Conservation (phyloP, 495 filamentous ascomycete species). For the Neurospora sp. region DNA sequence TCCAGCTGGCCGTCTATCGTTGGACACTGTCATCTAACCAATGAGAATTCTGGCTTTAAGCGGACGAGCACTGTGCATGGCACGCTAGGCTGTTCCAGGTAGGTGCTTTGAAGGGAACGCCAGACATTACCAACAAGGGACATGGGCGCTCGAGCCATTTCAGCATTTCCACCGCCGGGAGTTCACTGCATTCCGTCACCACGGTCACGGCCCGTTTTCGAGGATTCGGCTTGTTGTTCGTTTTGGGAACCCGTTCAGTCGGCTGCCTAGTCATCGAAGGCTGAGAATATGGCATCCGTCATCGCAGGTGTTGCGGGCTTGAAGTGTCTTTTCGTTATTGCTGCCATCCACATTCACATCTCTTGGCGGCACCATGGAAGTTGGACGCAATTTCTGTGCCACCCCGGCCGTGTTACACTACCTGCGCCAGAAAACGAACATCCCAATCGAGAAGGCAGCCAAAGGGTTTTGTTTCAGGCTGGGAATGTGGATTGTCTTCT, state of each 20-base stretch:
- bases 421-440: not conserved
- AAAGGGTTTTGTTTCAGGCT: not conserved
- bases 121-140: not conserved
- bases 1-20: not conserved
- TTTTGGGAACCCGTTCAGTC: not conserved
- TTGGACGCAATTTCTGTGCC: not conserved
- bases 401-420: not conserved
- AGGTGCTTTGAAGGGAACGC: conserved; percentile 24
- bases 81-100: conserved; percentile 28
- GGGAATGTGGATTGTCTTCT: not conserved
- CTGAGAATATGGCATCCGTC: not conserved
- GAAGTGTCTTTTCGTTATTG: not conserved
- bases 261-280: not conserved
- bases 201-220: not conserved
- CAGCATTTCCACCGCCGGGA: not conserved
- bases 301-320: not conserved
- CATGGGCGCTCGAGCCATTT: not conserved
- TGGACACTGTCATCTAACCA: not conserved
- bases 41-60: not conserved
- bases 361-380: not conserved
- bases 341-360: not conserved
- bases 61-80: conserved; percentile 10
- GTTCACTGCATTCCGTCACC: not conserved
- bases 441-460: conserved; percentile 4
- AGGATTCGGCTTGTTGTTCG: not conserved